These are phyloP conservation scores for Schoenoplectus triqueter DNA, from an alignment of 202 grass and related monocot species.

Conservation along the genomic window DNA sequence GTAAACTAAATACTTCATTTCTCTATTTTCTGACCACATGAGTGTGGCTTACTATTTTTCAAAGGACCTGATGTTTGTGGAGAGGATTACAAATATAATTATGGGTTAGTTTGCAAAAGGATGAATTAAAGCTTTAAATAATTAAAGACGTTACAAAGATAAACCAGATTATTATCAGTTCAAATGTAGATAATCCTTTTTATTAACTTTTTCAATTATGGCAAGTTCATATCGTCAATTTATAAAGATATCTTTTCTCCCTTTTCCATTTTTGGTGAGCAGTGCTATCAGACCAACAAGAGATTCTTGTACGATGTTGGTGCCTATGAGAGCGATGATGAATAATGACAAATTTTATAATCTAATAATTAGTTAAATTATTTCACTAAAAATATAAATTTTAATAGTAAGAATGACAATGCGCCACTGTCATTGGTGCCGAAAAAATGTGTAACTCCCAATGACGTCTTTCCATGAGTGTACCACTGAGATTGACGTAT, in stretches of 20 bases:
- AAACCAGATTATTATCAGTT: neutral
- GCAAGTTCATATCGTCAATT: neutral
- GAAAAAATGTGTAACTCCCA: too few relatives aligned
- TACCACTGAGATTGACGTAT: too few relatives aligned
- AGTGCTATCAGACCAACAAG: conserved; percentile 93
- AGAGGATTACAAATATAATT: too few relatives aligned
- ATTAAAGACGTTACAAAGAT: neutral
- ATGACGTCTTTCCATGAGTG: too few relatives aligned
- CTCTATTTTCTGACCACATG: neutral
- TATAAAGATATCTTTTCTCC: neutral
- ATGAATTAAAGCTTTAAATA: neutral
- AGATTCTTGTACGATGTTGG: conserved; percentile 53
- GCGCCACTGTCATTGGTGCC: too few relatives aligned
- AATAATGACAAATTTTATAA: neutral
- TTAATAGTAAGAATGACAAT: too few relatives aligned
- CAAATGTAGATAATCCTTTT: neutral
- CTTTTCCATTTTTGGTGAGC: conserved; percentile 43
- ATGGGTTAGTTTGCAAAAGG: neutral
- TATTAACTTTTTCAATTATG: neutral
- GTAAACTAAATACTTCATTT: too few relatives aligned
- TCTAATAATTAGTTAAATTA: too few relatives aligned
- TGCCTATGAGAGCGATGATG: conserved; percentile 25
- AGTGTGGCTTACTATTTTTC: neutral
- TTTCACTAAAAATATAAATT: too few relatives aligned
- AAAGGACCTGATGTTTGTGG: too few relatives aligned